These are phyloP conservation scores for Solanum okadae DNA, from an alignment of 257 asterid species.

Conservation along the genomic window DNA sequence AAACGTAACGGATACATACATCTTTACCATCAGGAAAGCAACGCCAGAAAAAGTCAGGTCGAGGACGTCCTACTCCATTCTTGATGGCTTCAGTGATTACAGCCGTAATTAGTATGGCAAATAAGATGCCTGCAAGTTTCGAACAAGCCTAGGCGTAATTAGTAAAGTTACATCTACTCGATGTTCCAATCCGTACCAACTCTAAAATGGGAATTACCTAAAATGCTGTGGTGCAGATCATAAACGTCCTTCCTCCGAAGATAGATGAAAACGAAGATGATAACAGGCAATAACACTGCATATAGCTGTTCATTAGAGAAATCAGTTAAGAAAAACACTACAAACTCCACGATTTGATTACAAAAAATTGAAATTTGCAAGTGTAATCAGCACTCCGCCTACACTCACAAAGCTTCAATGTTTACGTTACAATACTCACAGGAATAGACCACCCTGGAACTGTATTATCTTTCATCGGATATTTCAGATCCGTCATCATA, in stretches of 20 bases:
- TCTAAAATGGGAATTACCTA: conserved; percentile 35
- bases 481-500: conserved; percentile 74
- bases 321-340: not conserved
- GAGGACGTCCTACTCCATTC: conserved; percentile 81
- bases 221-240: conserved; percentile 69
- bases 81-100: conserved; percentile 73
- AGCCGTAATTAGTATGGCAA: conserved; percentile 61
- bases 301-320: conserved; percentile 32
- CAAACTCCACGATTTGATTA: not conserved
- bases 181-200: not conserved
- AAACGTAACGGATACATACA: conserved; percentile 17
- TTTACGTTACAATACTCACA: conserved; percentile 27
- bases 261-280: conserved; percentile 51
- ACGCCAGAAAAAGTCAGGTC: conserved; percentile 88
- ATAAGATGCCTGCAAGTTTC: conserved; percentile 50
- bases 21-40: conserved; percentile 82
- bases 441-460: conserved; percentile 86
- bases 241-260: conserved; percentile 59
- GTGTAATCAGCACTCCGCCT: not conserved
- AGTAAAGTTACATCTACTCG: not conserved
- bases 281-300: conserved; percentile 63
- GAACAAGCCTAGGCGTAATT: not conserved
- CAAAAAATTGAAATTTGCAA: not conserved
- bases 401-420: not conserved
- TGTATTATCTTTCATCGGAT: conserved; percentile 70